A percentile compares a stretch with the other conserved stretches of the same genome.
These are phyloP conservation scores for Mrakia gelida DNA, from an alignment of 768 basidiomycete genomes.

Conservation along the genomic window DNA sequence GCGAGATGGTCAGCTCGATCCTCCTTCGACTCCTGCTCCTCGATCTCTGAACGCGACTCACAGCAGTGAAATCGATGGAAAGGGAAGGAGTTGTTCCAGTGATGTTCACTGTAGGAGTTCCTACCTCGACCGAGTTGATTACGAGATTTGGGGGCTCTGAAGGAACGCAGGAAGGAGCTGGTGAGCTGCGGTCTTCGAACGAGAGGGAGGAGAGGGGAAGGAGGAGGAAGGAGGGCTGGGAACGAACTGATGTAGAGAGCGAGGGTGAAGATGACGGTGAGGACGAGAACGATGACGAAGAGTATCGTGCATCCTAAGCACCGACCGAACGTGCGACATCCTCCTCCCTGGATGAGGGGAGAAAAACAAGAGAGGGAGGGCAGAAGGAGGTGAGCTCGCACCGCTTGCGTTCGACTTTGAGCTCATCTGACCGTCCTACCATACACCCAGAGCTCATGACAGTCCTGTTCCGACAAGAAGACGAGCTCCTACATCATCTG, in stretches of 20 bases:
- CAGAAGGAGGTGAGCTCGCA: slow-evolving; percentile 20
- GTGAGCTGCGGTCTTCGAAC: neutral
- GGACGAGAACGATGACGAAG: slow-evolving; percentile 15
- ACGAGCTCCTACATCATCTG: neutral
- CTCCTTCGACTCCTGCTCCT: neutral
- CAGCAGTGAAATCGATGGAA: slow-evolving; percentile 8
- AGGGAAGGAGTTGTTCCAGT: slow-evolving; percentile 5
- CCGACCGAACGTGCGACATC: slow-evolving; percentile 23
- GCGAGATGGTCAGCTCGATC: neutral
- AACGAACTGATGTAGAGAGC: slow-evolving; percentile 28
- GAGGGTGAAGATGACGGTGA: slow-evolving; percentile 20
- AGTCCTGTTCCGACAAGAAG: neutral
- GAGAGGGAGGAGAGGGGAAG: no score
- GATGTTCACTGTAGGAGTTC: slow-evolving; percentile 14
- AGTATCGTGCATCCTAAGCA: slow-evolving; percentile 21
- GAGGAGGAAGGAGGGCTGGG: neutral
- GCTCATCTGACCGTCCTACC: neutral
- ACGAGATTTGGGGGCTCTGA: slow-evolving; percentile 25
- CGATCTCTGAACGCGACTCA: neutral
- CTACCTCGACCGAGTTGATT: slow-evolving; percentile 16
- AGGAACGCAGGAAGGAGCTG: neutral
- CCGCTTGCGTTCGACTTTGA: neutral
- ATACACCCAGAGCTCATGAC: neutral
- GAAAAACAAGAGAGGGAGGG: neutral
- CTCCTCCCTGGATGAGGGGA: slow-evolving; percentile 20